A percentile compares a stretch with the other conserved stretches of the same genome.
These are phyloP conservation scores for Phalaenopsis hybrid DNA, from an alignment of 116 monocot species.

Conservation along the genomic window DNA sequence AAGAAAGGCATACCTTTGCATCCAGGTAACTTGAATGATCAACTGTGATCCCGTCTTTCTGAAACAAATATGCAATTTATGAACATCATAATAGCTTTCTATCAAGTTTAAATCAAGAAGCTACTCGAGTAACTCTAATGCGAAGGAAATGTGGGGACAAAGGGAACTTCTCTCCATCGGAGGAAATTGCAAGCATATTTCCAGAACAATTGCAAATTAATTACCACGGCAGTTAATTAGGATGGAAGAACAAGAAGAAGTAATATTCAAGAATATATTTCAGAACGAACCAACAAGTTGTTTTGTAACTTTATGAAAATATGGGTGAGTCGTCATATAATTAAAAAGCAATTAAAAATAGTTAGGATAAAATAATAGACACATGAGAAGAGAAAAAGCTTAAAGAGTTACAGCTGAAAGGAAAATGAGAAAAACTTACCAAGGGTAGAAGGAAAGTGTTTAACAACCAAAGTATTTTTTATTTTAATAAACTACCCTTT, in stretches of 20 bases:
- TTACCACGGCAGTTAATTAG: not conserved
- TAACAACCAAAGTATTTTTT: too few species aligned
- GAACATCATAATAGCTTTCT: not conserved
- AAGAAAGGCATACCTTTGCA: conserved; percentile 55
- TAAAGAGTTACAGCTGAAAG: not conserved
- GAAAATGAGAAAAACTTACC: too few species aligned
- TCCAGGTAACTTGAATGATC: conserved; percentile 81
- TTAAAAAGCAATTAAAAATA: not conserved
- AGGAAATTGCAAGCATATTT: not conserved
- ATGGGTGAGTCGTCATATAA: not conserved
- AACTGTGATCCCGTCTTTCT: conserved; percentile 78
- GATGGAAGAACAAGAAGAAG: not conserved
- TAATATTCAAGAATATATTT: too few species aligned
- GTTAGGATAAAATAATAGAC: not conserved
- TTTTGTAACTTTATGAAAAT: not conserved
- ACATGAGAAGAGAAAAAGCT: not conserved
- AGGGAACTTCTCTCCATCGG: not conserved
- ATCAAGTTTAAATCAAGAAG: not conserved
- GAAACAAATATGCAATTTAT: conserved; percentile 12
- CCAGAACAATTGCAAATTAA: not conserved
- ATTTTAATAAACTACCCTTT: too few species aligned
- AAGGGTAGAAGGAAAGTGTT: too few species aligned
- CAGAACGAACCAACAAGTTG: too few species aligned
- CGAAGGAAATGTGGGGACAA: too few species aligned
- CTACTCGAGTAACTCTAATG: not conserved